Base-by-base conservation (phyloP, 2,329 filamentous ascomycete genomes). In the Bipolaris oryzae region DNA sequence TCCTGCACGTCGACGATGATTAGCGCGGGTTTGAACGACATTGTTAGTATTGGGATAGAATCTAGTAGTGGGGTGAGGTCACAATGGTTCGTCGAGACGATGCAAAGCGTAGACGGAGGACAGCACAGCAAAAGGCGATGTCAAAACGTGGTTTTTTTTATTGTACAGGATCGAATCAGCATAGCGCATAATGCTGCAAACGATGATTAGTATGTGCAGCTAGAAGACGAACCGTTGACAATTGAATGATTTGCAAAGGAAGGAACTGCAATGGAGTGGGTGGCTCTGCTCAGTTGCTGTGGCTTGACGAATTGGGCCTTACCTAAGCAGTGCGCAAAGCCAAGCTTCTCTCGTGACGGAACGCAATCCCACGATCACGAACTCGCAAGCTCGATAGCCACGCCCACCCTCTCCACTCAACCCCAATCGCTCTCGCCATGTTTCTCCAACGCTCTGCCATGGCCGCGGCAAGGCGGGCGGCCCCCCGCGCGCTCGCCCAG, bases 1-100 rank as follows among this genome's bases (percentile, higher is more conserved):
- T 97, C 89, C 77, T 98, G 95, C 71, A 96, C 83, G 76, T 97
- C 93, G 50, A 96, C 89, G 10, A 96, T 84, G 45, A 96, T 76
- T 35, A 89, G 76, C n/a, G 86, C 86, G 42, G 86, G 82, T 48
- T 69, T 72, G 61, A 73, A 76, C 16, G 67, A 34, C 70, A 73
- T 73, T 42, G 44, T 43, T 20, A 13, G 18, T 41, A 25, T 23
- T 35, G n/a, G 34, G 6, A 18, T 21, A 16, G 44, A 18, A 42
- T 11, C 42, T 44, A 31, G 25, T n/a, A 11, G 28, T 31, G 28
- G 28, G n/a, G 25, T 44, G 42, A 44, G 42, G 20, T 25, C 25
- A 31, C 23, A 28, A 18, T 25, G 23, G 23, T 9, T 18, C 33
- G 38, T 47, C 6, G 18, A n/a, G 44, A n/a, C 23, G 31, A 28